Evolutionary conservation across 306 rosid species (phyloP), one percentile per base, ranked within the genome.

Genomic region (Vigna unguiculata): DNA sequence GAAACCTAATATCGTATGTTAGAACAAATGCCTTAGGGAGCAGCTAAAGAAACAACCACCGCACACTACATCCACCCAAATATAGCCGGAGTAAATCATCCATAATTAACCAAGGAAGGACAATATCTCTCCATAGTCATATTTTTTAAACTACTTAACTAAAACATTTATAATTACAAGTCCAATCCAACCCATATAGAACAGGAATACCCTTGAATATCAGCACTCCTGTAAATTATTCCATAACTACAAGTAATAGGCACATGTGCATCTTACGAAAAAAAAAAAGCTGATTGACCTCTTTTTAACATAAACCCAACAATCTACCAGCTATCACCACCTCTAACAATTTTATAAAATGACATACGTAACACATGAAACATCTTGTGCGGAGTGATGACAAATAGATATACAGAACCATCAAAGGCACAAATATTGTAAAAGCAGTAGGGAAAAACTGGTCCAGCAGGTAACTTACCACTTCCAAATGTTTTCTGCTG

Each of bases 401-500:
- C 53, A 52, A 53, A 41, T 15, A 36, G 59, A 30, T 59, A 41
- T 54, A 36, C 15, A 74, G 24, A 66, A 68, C 59, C 61, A 77
- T 46, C 64, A 69, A 6, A 71, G 30, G 66, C 38, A 62, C 74
- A 65, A 12, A 82, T 54, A 49, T 7, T 19, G 60, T 58, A 58
- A 61, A 52, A 77, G 78, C 62, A 72, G 69, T 14, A 80, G 72
- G 25, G 25, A 16, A 81, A 69, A 91, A 91, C 97, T 90, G 87
- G 58, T 85, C 72, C 6, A 63, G 74, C 30, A 73, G 21, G 21
- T 71, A 90, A 81, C 83, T 75, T 22, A 80, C 83, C 49, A 83
- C 83, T 76, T 86, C 85, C 52, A 54, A 75, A 67, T 46, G 74
- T 65, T 64, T 74, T 76, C 84, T 80, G 55, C 83, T 78, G 70